A percentile compares a stretch with the other conserved stretches of the same genome.
These are phyloP conservation scores for Podospora conica DNA, from an alignment of 495 filamentous ascomycete species.

Conservation along the genomic window DNA sequence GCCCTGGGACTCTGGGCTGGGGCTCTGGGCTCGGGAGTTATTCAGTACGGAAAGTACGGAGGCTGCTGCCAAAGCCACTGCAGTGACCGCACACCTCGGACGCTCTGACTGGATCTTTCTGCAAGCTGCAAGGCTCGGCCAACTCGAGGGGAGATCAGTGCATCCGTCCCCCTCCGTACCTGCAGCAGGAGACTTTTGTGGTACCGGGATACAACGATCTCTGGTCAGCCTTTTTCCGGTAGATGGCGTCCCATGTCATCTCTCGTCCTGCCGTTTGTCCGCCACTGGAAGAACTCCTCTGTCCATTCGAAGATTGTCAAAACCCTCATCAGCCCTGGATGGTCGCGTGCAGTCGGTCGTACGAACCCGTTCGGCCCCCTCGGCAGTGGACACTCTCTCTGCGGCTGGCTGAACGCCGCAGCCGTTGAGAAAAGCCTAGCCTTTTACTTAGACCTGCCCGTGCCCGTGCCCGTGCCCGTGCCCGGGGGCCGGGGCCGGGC, in stretches of 20 bases:
- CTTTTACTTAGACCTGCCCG: too few species aligned
- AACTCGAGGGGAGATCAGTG: neutral
- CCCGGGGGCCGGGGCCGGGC: neutral
- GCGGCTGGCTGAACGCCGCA: neutral
- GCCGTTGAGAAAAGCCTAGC: neutral
- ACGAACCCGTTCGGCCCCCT: neutral
- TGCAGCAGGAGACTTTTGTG: neutral
- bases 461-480: neutral
- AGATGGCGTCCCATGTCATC: neutral
- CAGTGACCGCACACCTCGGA: neutral
- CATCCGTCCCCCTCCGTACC: neutral
- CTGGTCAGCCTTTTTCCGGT: neutral
- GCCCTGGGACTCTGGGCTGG: neutral
- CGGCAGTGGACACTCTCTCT: neutral
- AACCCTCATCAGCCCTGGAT: neutral
- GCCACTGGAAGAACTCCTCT: neutral
- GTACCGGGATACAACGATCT: neutral
- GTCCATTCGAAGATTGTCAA: neutral
- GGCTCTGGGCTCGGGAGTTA: neutral
- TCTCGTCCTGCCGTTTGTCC: neutral
- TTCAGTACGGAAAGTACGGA: neutral
- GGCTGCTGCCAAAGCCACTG: neutral
- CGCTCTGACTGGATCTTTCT: neutral
- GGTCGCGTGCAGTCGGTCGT: neutral
- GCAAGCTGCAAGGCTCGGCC: neutral